Evolutionary conservation across 2,329 filamentous ascomycete species (phyloP).

Genomic region (Chrysoporthe cubensis): DNA sequence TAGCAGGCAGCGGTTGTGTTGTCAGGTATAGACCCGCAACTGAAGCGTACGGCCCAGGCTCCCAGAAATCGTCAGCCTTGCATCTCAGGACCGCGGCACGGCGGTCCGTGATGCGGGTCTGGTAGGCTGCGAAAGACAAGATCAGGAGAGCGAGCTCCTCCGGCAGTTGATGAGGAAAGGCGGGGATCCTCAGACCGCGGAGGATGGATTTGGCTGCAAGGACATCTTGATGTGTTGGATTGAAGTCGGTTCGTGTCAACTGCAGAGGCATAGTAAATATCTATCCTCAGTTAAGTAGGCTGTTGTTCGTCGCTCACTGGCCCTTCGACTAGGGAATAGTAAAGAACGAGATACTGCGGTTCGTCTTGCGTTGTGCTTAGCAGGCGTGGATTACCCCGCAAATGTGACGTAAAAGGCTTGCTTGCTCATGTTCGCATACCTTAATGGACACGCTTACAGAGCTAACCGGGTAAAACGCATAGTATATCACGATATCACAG

Average conservation of each 20-base stretch:
- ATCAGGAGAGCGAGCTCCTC: slow-evolving; percentile 8
- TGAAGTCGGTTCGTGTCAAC: background rate
- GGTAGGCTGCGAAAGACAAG: slow-evolving; percentile 4
- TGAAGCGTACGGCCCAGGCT: slow-evolving; percentile 5
- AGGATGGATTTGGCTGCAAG: background rate
- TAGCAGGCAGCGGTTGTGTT: background rate
- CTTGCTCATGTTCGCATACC: background rate
- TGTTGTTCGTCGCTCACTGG: background rate
- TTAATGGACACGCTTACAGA: background rate
- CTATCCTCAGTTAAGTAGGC: background rate
- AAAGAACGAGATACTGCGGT: background rate
- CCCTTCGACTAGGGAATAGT: background rate
- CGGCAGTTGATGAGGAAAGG: background rate
- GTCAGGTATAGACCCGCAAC: slow-evolving; percentile 15
- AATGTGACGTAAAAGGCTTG: background rate
- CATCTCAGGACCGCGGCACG: background rate
- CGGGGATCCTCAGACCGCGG: background rate
- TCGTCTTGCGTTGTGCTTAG: background rate
- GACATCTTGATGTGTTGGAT: slow-evolving; percentile 15
- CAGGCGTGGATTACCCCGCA: background rate
- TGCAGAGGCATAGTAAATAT: background rate
- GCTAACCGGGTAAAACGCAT: too few species aligned
- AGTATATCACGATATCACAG: too few species aligned
- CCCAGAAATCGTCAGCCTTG: slow-evolving; percentile 5
- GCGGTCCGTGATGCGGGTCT: background rate